Percentiles rank a stretch among this genome's conserved stretches.
Conservation (phyloP, 2,329 filamentous ascomycete species). For the Leptographium wingfieldii region DNA sequence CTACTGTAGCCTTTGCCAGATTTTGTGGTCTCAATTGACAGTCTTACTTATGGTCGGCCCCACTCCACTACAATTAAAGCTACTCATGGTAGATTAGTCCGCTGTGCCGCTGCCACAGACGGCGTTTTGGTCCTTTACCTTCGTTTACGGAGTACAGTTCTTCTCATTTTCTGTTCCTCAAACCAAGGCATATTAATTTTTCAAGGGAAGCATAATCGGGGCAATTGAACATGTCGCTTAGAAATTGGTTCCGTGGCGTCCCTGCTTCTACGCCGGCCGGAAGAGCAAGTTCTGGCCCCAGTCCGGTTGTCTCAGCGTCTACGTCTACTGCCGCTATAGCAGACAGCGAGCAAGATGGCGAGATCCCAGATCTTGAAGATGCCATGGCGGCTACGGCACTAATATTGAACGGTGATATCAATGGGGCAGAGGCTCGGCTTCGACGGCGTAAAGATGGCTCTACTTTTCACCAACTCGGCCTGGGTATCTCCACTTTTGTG, state of each 20-base stretch:
- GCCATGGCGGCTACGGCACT: conserved; percentile 53
- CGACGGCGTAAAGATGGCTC: conserved; percentile 61
- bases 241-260: conserved; percentile 37
- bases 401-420: conserved; percentile 85
- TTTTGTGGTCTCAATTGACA: too few species aligned
- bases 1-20: too few species aligned
- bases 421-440: conserved; percentile 64
- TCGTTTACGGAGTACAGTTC: background rate
- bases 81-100: background rate
- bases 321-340: conserved; percentile 10
- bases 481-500: conserved; percentile 73
- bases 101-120: background rate
- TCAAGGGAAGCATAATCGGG: background rate
- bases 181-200: background rate
- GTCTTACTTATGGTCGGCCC: background rate
- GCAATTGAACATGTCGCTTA: conserved; percentile 21
- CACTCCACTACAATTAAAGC: background rate
- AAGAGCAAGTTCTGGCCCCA: conserved; percentile 21
- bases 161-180: background rate
- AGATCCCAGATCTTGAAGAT: conserved; percentile 43
- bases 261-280: conserved; percentile 9
- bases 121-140: background rate
- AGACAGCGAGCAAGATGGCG: conserved; percentile 20
- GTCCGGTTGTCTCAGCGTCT: conserved; percentile 18
- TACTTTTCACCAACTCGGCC: conserved; percentile 77